Percentiles rank a stretch among this genome's conserved stretches.
phyloP scores from a whole-genome alignment of 495 filamentous ascomycete genomes.

The Xylaria castorea region DNA sequence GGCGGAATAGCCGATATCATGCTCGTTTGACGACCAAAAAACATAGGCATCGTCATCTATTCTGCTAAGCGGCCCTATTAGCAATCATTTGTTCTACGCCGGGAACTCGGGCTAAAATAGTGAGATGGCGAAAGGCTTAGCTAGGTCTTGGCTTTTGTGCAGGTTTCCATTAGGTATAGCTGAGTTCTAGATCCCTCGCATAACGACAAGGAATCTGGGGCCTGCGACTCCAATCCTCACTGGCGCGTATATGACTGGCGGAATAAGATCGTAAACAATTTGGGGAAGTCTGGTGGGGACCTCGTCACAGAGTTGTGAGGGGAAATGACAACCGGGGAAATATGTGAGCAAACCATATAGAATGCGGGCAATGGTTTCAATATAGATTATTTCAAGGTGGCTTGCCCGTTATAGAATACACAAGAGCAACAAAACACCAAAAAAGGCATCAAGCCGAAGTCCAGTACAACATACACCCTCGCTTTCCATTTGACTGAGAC shows the following conservation, averaged over 20 bases:
- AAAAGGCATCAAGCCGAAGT: background rate
- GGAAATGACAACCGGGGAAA: background rate
- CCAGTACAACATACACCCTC: background rate
- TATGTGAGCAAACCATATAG: background rate
- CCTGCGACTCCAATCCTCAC: background rate
- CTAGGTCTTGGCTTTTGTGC: conserved; percentile 1
- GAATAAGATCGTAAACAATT: conserved; percentile 2
- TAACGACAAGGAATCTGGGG: background rate
- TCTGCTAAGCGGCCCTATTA: conserved; percentile 20
- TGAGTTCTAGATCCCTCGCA: background rate
- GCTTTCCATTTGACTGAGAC: background rate
- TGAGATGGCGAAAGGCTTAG: background rate
- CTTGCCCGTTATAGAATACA: conserved; percentile 7
- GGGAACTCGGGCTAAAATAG: background rate
- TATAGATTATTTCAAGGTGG: background rate
- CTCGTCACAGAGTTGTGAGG: background rate
- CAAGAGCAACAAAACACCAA: background rate
- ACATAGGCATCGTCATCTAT: conserved; percentile 27
- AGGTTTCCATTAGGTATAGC: background rate
- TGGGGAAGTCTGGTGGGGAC: conserved; percentile 12
- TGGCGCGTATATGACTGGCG: conserved; percentile 8
- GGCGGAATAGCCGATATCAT: background rate
- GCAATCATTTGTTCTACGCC: background rate
- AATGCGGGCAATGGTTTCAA: background rate
- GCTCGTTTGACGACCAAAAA: background rate